Percentiles rank a stretch among this genome's conserved stretches.
Evolutionary conservation across 2,329 filamentous ascomycete species (phyloP).

Genomic region (Xylariaceae sp.): DNA sequence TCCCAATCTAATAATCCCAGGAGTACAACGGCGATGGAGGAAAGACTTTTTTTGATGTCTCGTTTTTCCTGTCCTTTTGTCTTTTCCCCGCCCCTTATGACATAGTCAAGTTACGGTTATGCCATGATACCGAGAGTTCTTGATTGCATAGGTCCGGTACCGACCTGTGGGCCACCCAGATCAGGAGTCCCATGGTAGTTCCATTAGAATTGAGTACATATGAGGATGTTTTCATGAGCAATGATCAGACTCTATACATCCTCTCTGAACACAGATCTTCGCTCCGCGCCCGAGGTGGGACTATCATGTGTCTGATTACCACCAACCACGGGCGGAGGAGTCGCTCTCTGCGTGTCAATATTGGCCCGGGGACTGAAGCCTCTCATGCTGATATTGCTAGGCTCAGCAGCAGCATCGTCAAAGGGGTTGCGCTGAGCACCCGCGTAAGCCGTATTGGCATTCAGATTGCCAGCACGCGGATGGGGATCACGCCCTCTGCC

Average conservation of each 20-base stretch:
- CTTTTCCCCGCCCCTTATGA: no score
- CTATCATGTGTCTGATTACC: conserved; percentile 22
- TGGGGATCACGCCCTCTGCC: conserved; percentile 41
- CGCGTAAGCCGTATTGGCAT: conserved; percentile 33
- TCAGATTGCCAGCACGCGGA: conserved; percentile 34
- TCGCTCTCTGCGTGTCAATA: conserved; percentile 35
- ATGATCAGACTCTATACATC: conserved; percentile 20
- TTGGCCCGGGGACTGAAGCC: conserved; percentile 72
- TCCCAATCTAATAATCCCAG: no score
- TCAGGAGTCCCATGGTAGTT: neutral
- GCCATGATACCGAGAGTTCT: no score
- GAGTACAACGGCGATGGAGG: no score
- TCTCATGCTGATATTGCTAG: conserved; percentile 56
- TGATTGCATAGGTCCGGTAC: neutral
- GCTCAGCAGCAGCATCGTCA: conserved; percentile 58
- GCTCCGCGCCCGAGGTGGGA: conserved; percentile 26
- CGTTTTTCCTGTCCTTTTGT: no score
- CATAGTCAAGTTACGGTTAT: no score
- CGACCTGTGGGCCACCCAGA: neutral
- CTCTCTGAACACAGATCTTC: conserved; percentile 30
- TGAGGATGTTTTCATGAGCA: neutral
- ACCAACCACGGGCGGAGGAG: conserved; percentile 8
- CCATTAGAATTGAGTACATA: neutral
- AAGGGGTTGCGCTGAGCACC: conserved; percentile 56
- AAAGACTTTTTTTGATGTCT: no score